Percentiles rank a stretch among this genome's conserved stretches.
phyloP scores from a whole-genome alignment of 228 moss, liverwort and hornwort genomes.

The Sphagnum fallax region DNA sequence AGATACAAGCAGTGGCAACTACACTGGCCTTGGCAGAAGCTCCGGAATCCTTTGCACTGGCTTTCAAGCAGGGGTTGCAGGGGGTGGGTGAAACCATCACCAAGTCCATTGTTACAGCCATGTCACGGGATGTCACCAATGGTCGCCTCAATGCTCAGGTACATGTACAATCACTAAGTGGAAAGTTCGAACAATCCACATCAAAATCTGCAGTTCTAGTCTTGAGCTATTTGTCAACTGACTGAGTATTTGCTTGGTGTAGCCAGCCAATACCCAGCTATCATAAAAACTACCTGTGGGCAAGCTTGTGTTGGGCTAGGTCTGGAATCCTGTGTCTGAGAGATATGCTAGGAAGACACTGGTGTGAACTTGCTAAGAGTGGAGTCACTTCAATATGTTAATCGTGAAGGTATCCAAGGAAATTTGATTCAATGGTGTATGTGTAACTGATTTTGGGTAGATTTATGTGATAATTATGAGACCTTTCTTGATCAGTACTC shows the following conservation, averaged over 20 bases:
- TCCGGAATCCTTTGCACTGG: constrained; percentile 79
- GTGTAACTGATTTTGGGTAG: too few species aligned
- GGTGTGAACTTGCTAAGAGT: too few species aligned
- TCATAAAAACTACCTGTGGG: too few species aligned
- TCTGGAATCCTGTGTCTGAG: too few species aligned
- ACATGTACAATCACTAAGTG: constrained; percentile 35
- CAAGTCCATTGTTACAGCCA: constrained; percentile 77
- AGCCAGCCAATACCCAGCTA: too few species aligned
- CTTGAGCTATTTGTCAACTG: neutral
- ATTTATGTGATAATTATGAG: too few species aligned
- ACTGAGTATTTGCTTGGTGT: neutral
- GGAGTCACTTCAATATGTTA: too few species aligned
- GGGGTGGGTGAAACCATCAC: constrained; percentile 81
- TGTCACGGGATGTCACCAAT: constrained; percentile 89
- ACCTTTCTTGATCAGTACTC: too few species aligned
- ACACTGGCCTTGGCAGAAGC: constrained; percentile 86
- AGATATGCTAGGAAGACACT: too few species aligned
- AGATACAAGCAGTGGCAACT: constrained; percentile 83
- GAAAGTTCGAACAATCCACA: neutral
- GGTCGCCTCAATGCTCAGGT: constrained; percentile 83
- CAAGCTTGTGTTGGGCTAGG: too few species aligned
- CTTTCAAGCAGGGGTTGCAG: constrained; percentile 87
- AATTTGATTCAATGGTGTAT: too few species aligned
- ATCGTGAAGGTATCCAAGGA: too few species aligned
- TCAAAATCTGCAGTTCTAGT: neutral